These are phyloP conservation scores for Dissophora globulifera DNA, from an alignment of 192 early-diverging fungal species.

Conservation along the genomic window DNA sequence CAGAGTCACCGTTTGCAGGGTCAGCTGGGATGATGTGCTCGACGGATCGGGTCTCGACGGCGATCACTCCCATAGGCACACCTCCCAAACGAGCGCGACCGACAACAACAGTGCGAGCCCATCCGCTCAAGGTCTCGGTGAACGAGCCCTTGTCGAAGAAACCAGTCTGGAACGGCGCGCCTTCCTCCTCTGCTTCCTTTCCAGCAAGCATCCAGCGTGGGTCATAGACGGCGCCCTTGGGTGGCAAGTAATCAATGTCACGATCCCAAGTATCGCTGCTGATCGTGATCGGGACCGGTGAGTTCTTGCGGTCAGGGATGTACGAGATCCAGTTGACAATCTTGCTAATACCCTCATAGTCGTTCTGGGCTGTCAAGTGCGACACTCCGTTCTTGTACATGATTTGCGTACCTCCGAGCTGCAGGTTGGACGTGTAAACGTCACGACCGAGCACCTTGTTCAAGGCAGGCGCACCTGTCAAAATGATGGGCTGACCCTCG, in stretches of 20 bases:
- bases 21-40: constrained; percentile 94
- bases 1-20: constrained; percentile 90
- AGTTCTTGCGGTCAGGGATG: constrained; percentile 80
- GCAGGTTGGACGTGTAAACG: constrained; percentile 98
- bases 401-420: constrained; percentile 98
- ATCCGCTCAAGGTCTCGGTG: constrained; percentile 94
- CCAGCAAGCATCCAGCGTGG: constrained; percentile 92
- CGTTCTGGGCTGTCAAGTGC: constrained; percentile 95
- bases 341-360: constrained; percentile 91
- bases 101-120: constrained; percentile 96
- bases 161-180: constrained; percentile 76
- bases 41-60: constrained; percentile 95
- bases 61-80: constrained; percentile 96
- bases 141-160: constrained; percentile 99
- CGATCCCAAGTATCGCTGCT: constrained; percentile 83
- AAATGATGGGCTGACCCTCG: constrained; percentile 97
- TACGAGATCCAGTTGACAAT: constrained; percentile 95
- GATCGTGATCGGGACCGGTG: constrained; percentile 72
- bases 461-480: constrained; percentile 95
- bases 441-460: constrained; percentile 99
- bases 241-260: constrained; percentile 83
- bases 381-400: constrained; percentile 99
- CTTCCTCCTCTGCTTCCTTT: constrained; percentile 69
- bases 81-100: constrained; percentile 96
- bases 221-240: constrained; percentile 84